Evolutionary conservation across 371 early-diverging fungal genomes (phyloP), one percentile per base, ranked within the genome.

Genomic region (Lichtheimia ramosa): DNA sequence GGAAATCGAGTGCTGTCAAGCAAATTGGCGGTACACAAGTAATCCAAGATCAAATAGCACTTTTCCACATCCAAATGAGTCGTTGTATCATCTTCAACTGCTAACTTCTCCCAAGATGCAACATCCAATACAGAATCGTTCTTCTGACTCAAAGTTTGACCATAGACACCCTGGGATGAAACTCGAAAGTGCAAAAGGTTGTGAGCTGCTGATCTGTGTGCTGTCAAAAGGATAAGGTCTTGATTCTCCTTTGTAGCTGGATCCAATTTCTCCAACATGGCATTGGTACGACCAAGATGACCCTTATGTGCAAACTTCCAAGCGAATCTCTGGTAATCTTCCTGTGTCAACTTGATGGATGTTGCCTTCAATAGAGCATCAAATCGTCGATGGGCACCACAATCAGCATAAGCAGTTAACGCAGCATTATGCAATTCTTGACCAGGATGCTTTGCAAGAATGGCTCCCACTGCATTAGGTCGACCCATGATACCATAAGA

Each of bases 41-140:
- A 77, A 24, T 69, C 70, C 7, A 81, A 39, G 3, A 76, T 64
- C 43, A 63, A 48, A 60, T 72, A 76, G 40, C 71, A 72, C 15
- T 74, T 64, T 0, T 54, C 55, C 8, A 70, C 58, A 51, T 73
- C 69, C 10, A 64, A 41, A 0, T 53, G 48, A 12, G 67, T 48
- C 52, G 63, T 53, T 16, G 54, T 56, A 12, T 62, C 54, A 13
- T 34, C 6, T 10, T 8, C 10, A 10, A 1, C 2, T 10, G 10
- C 34, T 10, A 34, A 34, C 2, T 34, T 10, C 10, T 34, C 43
- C 73, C 79, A 73, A 13, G 71, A 69, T 43, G 34, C 48, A 34
- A 34, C 34, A 34, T 8, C 34, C 34, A 34, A 56, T 68, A 59
- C 14, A 70, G 39, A 34, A 2, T 0, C 8, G 34, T 2, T 10